Evolutionary conservation across 2,329 filamentous ascomycete genomes (phyloP).

Genomic region (Colletotrichum liaoningense): DNA sequence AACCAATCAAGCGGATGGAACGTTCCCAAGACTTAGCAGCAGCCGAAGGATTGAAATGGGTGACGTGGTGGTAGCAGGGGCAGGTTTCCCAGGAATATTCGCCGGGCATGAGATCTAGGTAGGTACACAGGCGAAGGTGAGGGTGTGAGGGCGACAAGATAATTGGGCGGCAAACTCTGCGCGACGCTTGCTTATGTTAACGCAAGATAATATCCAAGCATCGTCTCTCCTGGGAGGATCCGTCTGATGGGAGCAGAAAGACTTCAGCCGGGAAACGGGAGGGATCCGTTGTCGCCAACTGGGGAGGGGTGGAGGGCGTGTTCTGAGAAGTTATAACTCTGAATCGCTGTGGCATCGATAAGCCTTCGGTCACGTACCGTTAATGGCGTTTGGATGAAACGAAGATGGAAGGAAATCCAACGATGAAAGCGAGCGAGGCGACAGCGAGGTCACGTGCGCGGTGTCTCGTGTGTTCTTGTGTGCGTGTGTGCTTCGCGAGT

Average conservation of each 20-base stretch:
- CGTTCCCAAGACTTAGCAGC: neutral
- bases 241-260: constrained; percentile 7
- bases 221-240: neutral
- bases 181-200: neutral
- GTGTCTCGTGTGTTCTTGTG: neutral
- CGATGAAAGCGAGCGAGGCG: neutral
- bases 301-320: neutral
- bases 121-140: neutral
- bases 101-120: neutral
- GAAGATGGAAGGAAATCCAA: neutral
- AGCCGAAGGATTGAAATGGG: neutral
- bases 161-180: neutral
- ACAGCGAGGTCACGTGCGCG: neutral
- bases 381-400: constrained; percentile 9
- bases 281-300: neutral
- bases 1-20: neutral
- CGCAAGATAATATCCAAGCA: constrained; percentile 2
- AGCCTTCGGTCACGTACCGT: neutral
- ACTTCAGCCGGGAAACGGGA: neutral
- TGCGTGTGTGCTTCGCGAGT: neutral
- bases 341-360: neutral
- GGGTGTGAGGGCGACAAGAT: constrained; percentile 1
- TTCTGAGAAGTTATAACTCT: neutral
- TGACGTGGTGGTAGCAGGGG: neutral
- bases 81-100: neutral